These are phyloP conservation scores for Colletotrichum zoysiae DNA, from an alignment of 2,329 filamentous ascomycete genomes.

Conservation along the genomic window DNA sequence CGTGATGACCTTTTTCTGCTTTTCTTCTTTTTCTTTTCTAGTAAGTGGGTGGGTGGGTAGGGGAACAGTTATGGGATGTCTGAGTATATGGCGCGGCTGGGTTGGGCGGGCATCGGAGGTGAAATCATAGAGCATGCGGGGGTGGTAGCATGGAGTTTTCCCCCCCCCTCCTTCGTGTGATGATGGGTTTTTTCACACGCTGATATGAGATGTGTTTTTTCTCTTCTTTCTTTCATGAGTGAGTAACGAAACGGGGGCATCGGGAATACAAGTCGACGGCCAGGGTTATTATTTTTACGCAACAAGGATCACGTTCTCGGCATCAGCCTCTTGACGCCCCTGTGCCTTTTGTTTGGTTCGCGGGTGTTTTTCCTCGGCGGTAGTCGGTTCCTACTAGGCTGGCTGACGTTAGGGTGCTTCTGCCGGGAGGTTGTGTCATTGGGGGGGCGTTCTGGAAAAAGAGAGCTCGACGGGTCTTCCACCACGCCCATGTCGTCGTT, in stretches of 20 bases:
- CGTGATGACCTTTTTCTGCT: background rate
- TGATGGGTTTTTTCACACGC: background rate
- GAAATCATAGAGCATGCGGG: background rate
- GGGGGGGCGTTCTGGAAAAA: background rate
- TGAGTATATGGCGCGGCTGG: constrained; percentile 1
- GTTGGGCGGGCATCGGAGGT: background rate
- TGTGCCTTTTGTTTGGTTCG: background rate
- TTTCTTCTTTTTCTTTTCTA: background rate
- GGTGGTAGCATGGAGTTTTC: background rate
- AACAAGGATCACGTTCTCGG: background rate
- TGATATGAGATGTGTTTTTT: background rate
- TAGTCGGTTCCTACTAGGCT: background rate
- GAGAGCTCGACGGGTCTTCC: background rate
- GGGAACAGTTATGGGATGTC: background rate
- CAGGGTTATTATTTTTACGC: background rate
- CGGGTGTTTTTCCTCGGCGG: background rate
- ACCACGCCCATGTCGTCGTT: too few species aligned
- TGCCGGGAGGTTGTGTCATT: background rate
- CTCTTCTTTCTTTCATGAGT: background rate
- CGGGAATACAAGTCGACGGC: background rate
- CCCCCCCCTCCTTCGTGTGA: background rate
- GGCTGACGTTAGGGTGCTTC: background rate
- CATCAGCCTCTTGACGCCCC: background rate
- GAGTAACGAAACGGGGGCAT: background rate
- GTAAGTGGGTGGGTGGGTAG: too few species aligned